These are phyloP conservation scores for Fusarium duplospermum DNA, from an alignment of 2,329 filamentous ascomycete species.

Conservation along the genomic window DNA sequence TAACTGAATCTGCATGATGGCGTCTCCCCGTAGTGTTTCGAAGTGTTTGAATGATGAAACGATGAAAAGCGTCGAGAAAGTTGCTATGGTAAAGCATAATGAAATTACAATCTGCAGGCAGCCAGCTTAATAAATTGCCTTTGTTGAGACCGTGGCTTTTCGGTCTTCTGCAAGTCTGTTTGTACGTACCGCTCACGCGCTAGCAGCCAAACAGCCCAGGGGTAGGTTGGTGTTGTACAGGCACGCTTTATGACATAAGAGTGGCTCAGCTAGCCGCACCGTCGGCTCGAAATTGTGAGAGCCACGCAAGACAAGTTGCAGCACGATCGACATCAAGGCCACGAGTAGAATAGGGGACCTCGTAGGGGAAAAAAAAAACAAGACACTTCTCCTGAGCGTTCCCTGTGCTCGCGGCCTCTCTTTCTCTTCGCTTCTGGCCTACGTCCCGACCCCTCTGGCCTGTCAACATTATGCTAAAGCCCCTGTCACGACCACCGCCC, in stretches of 20 bases:
- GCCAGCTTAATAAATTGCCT: background rate
- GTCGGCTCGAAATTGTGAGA: conserved; percentile 44
- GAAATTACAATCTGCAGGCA: background rate
- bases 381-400: conserved; percentile 28
- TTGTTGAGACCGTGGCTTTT: background rate
- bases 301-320: conserved; percentile 45
- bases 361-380: conserved; percentile 29
- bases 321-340: conserved; percentile 43
- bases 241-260: conserved; percentile 45
- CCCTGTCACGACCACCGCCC: conserved; percentile 32
- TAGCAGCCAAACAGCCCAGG: background rate
- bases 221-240: background rate
- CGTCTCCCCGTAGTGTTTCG: background rate
- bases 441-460: conserved; percentile 11
- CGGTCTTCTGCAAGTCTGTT: background rate
- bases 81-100: background rate
- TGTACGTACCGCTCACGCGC: background rate
- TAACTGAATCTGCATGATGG: conserved; percentile 25
- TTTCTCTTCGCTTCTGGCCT: conserved; percentile 9
- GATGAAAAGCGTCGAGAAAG: background rate
- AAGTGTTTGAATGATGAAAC: background rate
- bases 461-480: conserved; percentile 29
- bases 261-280: conserved; percentile 43
- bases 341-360: conserved; percentile 45
- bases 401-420: conserved; percentile 15